A percentile compares a stretch with the other conserved stretches of the same genome.
Conservation (phyloP, 73 alveolate genomes). For the Paramecium primaurelia region DNA sequence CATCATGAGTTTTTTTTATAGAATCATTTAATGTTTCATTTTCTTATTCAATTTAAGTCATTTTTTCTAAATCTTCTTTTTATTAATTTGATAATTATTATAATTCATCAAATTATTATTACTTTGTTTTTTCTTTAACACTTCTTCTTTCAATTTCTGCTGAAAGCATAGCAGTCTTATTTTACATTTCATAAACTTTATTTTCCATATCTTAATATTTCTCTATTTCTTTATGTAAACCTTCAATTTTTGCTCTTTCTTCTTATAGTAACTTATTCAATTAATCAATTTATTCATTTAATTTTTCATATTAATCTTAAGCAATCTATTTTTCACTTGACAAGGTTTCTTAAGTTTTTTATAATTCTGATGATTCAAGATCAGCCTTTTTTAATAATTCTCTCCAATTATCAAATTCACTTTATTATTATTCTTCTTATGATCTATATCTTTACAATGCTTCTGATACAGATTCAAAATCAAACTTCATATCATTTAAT, state of each 20-base stretch:
- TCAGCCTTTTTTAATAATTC: background rate
- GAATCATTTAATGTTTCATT: background rate
- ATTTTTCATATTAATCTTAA: background rate
- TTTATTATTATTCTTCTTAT: background rate
- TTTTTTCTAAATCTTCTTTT: background rate
- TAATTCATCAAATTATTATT: background rate
- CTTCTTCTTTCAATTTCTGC: constrained; percentile 40
- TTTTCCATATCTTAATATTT: background rate
- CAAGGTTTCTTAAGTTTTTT: background rate
- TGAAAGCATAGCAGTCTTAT: constrained; percentile 33
- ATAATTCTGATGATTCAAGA: background rate
- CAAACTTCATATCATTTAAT: background rate
- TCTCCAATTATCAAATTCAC: background rate
- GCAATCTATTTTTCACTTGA: background rate
- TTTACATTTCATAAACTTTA: constrained; percentile 33
- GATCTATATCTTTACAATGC: background rate
- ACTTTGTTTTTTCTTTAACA: background rate
- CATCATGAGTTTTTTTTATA: background rate
- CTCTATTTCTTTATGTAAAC: constrained; percentile 8
- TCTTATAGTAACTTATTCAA: background rate
- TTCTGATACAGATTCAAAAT: background rate
- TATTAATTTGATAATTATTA: background rate
- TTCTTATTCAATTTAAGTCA: background rate
- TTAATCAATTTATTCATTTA: background rate
- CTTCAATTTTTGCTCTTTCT: constrained; percentile 27